Evolutionary conservation across 2,329 filamentous ascomycete species (phyloP).

Genomic region (Aspergillus sojae): DNA sequence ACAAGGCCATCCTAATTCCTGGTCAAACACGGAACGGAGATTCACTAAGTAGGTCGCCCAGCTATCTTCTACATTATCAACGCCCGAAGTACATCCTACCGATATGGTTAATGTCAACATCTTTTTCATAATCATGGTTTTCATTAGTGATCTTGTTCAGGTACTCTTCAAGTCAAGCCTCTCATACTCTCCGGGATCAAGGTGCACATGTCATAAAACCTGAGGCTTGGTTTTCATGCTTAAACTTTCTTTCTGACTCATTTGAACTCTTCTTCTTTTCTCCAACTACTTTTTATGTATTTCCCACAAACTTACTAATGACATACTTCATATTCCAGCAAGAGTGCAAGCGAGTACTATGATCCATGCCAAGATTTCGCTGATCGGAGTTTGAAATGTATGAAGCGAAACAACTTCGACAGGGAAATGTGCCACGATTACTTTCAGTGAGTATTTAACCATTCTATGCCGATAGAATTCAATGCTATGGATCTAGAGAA

Average conservation of each 20-base stretch:
- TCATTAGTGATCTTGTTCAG: background rate
- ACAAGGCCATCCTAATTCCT: constrained; percentile 49
- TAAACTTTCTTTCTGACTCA: background rate
- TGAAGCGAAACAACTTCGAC: constrained; percentile 86
- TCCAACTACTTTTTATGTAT: background rate
- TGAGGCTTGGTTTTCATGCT: background rate
- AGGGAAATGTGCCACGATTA: constrained; percentile 90
- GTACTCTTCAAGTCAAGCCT: background rate
- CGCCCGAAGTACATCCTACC: background rate
- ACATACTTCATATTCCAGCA: constrained; percentile 55
- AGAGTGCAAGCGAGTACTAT: constrained; percentile 84
- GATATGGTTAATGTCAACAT: background rate
- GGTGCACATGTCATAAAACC: constrained; percentile 4
- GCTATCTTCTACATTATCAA: background rate
- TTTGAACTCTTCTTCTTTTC: background rate
- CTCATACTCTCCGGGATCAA: constrained; percentile 9
- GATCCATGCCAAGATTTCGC: constrained; percentile 96
- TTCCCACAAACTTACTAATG: background rate
- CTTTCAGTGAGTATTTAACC: constrained; percentile 73
- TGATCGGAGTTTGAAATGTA: constrained; percentile 78
- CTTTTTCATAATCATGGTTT: background rate
- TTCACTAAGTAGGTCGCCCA: constrained; percentile 61
- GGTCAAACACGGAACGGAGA: constrained; percentile 60
- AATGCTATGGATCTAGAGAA: background rate
- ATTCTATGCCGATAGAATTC: background rate